A percentile compares a stretch with the other conserved stretches of the same genome.
These are phyloP conservation scores for Pisolithus albus DNA, from an alignment of 768 basidiomycete species.

Conservation along the genomic window DNA sequence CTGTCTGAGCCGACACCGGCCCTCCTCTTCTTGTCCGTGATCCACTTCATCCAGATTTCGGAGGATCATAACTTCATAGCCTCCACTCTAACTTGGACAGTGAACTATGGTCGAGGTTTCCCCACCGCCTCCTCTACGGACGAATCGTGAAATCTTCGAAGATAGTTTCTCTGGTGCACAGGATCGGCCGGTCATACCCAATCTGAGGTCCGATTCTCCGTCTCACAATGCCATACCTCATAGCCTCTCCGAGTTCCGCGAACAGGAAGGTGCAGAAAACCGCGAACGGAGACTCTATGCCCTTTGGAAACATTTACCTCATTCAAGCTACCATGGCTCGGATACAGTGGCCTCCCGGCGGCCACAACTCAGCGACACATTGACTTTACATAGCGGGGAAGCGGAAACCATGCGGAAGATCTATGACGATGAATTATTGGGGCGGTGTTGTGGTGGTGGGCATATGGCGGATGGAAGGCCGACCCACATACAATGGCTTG, in stretches of 20 bases:
- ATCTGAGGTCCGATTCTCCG: conserved; percentile 48
- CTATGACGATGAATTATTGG: conserved; percentile 74
- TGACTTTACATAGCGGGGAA: conserved; percentile 38
- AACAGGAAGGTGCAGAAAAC: conserved; percentile 54
- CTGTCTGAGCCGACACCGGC: conserved; percentile 15
- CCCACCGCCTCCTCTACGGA: conserved; percentile 22
- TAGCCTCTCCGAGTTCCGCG: conserved; percentile 57
- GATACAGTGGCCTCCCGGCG: conserved; percentile 15
- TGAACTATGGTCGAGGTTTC: conserved; percentile 14
- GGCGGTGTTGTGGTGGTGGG: conserved; percentile 37
- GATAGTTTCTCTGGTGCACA: conserved; percentile 45
- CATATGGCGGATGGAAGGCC: conserved; percentile 34
- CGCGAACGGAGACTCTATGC: conserved; percentile 54
- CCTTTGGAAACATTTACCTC: conserved; percentile 57
- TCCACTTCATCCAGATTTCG: conserved; percentile 7
- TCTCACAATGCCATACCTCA: conserved; percentile 35
- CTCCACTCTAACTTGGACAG: conserved; percentile 11
- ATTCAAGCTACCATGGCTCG: conserved; percentile 21
- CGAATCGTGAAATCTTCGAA: conserved; percentile 48
- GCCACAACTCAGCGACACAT: conserved; percentile 12
- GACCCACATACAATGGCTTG: conserved; percentile 57
- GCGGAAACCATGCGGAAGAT: conserved; percentile 58
- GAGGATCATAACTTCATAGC: conserved; percentile 11
- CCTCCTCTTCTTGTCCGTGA: conserved; percentile 5
- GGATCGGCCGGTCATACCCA: conserved; percentile 52